These are phyloP conservation scores for Lomentospora prolificans DNA, from an alignment of 2,329 filamentous ascomycete genomes.

Conservation along the genomic window DNA sequence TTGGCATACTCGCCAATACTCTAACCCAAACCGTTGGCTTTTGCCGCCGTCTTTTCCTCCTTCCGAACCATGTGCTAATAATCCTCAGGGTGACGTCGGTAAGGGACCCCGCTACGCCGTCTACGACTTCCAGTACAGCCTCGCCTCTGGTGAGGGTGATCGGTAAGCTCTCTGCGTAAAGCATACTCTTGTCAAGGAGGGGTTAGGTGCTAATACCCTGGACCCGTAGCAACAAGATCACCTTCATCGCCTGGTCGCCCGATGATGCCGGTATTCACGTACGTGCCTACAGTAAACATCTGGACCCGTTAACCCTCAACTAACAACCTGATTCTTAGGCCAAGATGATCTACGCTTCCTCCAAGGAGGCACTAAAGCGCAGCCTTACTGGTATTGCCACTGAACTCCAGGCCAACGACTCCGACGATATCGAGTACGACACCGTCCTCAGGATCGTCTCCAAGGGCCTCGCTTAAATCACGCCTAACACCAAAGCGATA, in stretches of 20 bases:
- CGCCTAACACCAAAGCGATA: background rate
- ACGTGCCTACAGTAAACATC: too few relatives aligned
- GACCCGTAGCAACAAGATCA: conserved; percentile 58
- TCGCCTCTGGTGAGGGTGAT: conserved; percentile 61
- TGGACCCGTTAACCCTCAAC: too few relatives aligned
- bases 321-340: too few relatives aligned
- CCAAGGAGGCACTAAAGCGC: conserved; percentile 78
- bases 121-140: conserved; percentile 73
- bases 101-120: conserved; percentile 75
- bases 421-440: conserved; percentile 71
- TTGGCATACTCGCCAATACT: too few relatives aligned
- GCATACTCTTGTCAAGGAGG: background rate
- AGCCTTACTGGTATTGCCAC: conserved; percentile 63
- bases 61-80: background rate
- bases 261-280: conserved; percentile 75
- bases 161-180: conserved; percentile 38
- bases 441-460: conserved; percentile 57
- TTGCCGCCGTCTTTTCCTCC: background rate
- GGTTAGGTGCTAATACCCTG: background rate
- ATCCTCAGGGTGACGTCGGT: conserved; percentile 40
- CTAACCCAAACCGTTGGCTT: too few relatives aligned
- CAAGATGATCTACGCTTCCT: conserved; percentile 86
- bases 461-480: conserved; percentile 47
- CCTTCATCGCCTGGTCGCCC: conserved; percentile 70
- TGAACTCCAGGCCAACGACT: conserved; percentile 78